phyloP scores from a whole-genome alignment of 2,329 filamentous ascomycete species.

The Cytospora chrysosperma region DNA sequence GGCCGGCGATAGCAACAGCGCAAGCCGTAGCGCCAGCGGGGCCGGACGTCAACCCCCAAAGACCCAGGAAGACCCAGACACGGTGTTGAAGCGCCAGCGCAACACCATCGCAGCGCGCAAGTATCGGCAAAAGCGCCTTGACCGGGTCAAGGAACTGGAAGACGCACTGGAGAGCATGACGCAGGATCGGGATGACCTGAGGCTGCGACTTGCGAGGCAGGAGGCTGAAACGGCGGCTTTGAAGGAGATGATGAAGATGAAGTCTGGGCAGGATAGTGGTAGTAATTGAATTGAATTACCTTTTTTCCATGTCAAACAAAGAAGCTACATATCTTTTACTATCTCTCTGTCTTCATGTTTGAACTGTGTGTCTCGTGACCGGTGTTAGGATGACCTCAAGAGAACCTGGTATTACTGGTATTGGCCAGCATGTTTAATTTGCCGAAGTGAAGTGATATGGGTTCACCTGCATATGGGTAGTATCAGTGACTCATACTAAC shows the following conservation, averaged over 20 bases:
- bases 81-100: slow-evolving; percentile 51
- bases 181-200: slow-evolving; percentile 56
- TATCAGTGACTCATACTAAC: background rate
- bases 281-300: slow-evolving; percentile 4
- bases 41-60: slow-evolving; percentile 12
- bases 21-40: slow-evolving; percentile 3
- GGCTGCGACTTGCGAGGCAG: slow-evolving; percentile 53
- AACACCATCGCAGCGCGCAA: slow-evolving; percentile 63
- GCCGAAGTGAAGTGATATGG: too few species aligned
- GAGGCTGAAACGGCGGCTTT: slow-evolving; percentile 60
- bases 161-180: slow-evolving; percentile 50
- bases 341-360: background rate
- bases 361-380: background rate
- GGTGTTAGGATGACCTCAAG: background rate
- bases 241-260: slow-evolving; percentile 40
- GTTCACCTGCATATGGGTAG: background rate
- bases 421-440: too few species aligned
- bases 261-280: slow-evolving; percentile 11
- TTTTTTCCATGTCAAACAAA: background rate
- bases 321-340: background rate
- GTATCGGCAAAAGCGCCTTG: slow-evolving; percentile 63
- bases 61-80: slow-evolving; percentile 28
- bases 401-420: too few species aligned
- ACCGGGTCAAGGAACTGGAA: slow-evolving; percentile 58
- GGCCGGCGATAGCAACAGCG: background rate